These are phyloP conservation scores for Rhododendron ferrugineum DNA, from an alignment of 148 eudicot species.

Conservation along the genomic window DNA sequence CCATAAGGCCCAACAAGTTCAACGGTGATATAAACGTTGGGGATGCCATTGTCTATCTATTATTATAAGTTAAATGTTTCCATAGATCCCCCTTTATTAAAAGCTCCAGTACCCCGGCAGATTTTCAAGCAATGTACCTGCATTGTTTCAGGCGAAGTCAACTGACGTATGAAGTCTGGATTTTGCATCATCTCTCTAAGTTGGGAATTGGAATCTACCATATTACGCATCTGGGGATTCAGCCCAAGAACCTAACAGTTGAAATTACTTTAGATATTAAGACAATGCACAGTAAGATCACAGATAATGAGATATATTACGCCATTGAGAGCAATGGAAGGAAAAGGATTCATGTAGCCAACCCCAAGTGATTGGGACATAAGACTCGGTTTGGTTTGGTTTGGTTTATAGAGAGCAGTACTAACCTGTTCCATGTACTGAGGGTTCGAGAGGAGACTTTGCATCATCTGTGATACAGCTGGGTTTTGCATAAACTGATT, in stretches of 20 bases:
- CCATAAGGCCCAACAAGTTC: background rate
- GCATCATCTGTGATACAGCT: slow-evolving; percentile 43
- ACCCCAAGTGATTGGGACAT: too few relatives aligned
- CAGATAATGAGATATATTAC: background rate
- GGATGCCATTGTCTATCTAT: background rate
- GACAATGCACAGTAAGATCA: background rate
- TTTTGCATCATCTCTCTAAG: slow-evolving; percentile 46
- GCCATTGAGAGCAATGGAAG: background rate
- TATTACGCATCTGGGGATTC: slow-evolving; percentile 29
- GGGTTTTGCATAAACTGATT: slow-evolving; percentile 44
- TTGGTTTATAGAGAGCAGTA: background rate
- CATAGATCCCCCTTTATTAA: background rate
- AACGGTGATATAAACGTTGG: background rate
- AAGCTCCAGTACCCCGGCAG: background rate
- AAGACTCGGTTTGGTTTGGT: too few relatives aligned
- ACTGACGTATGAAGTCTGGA: slow-evolving; percentile 39
- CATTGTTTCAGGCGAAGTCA: slow-evolving; percentile 35
- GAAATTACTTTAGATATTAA: background rate
- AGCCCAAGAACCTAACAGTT: slow-evolving; percentile 20
- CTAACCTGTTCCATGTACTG: slow-evolving; percentile 42
- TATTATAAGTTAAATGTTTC: background rate
- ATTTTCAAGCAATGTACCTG: slow-evolving; percentile 26
- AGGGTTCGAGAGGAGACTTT: slow-evolving; percentile 37
- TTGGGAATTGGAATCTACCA: slow-evolving; percentile 42
- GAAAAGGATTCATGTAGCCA: too few relatives aligned